A percentile compares a stretch with the other conserved stretches of the same genome.
These are phyloP conservation scores for Trypanosoma scelopori DNA, from an alignment of 208 protist species.

Conservation along the genomic window DNA sequence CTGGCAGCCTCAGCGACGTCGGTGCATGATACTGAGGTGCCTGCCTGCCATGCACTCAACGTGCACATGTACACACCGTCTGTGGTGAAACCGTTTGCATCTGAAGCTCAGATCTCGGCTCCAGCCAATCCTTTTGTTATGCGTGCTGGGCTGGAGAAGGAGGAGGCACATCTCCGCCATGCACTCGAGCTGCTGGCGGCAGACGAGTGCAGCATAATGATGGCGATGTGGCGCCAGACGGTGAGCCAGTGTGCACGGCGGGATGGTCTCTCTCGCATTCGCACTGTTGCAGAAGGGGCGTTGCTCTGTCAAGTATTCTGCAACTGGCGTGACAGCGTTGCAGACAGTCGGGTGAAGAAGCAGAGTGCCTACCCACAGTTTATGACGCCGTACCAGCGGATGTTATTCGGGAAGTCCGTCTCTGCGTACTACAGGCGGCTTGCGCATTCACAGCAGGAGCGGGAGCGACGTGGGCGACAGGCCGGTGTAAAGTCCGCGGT, in stretches of 20 bases:
- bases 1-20: background rate
- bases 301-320: background rate
- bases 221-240: background rate
- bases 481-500: background rate
- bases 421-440: conserved; percentile 9
- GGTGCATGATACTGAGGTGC: background rate
- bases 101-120: background rate
- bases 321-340: conserved; percentile 1
- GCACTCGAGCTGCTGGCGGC: conserved; percentile 12
- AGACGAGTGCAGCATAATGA: conserved; percentile 13
- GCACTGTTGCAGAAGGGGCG: background rate
- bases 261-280: background rate
- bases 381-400: conserved; percentile 14
- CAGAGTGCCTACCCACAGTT: background rate
- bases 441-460: background rate
- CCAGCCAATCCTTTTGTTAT: background rate
- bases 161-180: conserved; percentile 3
- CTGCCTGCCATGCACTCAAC: background rate
- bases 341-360: background rate
- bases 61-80: conserved; percentile 5
- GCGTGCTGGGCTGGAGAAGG: background rate
- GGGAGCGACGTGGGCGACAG: background rate
- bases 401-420: conserved; percentile 14
- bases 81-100: no score
- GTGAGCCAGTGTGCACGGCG: background rate